These are phyloP conservation scores for Apiospora koreana DNA, from an alignment of 2,329 filamentous ascomycete genomes.

Conservation along the genomic window DNA sequence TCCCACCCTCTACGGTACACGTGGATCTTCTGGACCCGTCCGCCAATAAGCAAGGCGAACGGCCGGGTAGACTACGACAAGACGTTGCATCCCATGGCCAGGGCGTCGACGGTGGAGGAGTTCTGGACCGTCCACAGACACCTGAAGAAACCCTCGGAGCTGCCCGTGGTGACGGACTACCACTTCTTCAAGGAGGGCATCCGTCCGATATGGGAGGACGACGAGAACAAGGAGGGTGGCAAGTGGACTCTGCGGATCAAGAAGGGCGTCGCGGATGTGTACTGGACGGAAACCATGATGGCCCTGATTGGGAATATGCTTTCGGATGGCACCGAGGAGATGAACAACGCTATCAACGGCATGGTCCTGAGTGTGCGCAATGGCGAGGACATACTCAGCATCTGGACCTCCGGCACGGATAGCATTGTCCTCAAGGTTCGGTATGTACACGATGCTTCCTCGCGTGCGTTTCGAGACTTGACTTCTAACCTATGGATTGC, in stretches of 20 bases:
- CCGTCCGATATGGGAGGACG: constrained; percentile 96
- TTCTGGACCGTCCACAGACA: constrained; percentile 91
- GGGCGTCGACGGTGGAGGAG: constrained; percentile 79
- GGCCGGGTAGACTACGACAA: constrained; percentile 90
- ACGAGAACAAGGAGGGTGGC: constrained; percentile 91
- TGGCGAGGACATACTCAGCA: constrained; percentile 94
- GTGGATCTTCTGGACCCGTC: constrained; percentile 97
- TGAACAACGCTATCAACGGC: constrained; percentile 90
- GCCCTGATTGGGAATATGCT: constrained; percentile 95
- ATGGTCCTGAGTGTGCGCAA: constrained; percentile 92
- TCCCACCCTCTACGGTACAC: constrained; percentile 73
- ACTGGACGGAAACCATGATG: constrained; percentile 93
- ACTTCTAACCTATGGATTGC: background rate
- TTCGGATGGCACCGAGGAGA: constrained; percentile 82
- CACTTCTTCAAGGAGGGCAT: constrained; percentile 98
- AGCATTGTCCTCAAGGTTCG: constrained; percentile 89
- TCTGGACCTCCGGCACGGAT: constrained; percentile 94
- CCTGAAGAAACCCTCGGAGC: constrained; percentile 81
- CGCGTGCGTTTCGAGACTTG: background rate
- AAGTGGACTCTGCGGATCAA: constrained; percentile 98
- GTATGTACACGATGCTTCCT: constrained; percentile 55
- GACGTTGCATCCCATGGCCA: constrained; percentile 84
- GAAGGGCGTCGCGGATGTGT: constrained; percentile 94
- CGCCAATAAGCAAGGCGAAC: constrained; percentile 94
- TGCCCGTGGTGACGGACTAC: constrained; percentile 94